Conservation (phyloP, 2,329 filamentous ascomycete genomes). For the Fusarium buharicum region DNA sequence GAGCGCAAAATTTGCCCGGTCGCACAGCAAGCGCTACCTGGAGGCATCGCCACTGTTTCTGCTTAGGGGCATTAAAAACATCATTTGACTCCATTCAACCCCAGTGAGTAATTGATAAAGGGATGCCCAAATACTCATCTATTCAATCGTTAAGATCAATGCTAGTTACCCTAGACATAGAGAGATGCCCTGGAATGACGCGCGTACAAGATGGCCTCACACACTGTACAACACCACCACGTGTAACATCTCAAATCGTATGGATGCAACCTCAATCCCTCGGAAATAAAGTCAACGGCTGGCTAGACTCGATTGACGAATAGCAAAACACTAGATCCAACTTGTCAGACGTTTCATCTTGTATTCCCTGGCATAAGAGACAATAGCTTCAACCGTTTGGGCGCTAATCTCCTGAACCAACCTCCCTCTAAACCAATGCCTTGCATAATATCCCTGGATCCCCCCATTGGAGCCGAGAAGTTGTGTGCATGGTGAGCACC, state of each 20-base stretch:
- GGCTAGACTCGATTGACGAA: slow-evolving; percentile 3
- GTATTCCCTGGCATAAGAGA: slow-evolving; percentile 8
- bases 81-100: no score
- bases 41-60: neutral
- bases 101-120: no score
- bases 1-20: slow-evolving; percentile 18
- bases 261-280: neutral
- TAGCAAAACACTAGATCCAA: slow-evolving; percentile 11
- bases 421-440: neutral
- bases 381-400: neutral
- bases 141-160: no score
- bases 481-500: slow-evolving; percentile 4
- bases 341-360: slow-evolving; percentile 13
- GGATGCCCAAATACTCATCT: no score
- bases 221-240: slow-evolving; percentile 14
- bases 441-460: slow-evolving; percentile 1
- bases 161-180: no score
- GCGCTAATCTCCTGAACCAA: neutral
- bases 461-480: neutral
- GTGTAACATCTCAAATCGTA: slow-evolving; percentile 11
- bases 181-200: neutral
- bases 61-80: no score
- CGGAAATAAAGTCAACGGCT: slow-evolving; percentile 4
- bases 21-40: neutral
- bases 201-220: neutral